Conservation (phyloP, 345 rosid species). For the Arabis hirsuta region DNA sequence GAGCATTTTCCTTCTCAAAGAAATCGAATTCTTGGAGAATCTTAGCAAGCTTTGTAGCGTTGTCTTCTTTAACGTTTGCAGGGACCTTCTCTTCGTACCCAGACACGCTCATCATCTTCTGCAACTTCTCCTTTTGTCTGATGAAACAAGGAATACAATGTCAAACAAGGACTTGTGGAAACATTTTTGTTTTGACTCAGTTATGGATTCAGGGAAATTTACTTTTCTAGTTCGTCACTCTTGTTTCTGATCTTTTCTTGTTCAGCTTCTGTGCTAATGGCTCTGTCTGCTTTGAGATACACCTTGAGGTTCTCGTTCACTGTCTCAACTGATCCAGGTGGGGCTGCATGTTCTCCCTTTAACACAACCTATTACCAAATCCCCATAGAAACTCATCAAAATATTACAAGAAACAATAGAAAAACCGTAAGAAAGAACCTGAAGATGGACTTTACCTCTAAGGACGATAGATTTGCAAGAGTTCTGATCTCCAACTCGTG, state of each 20-base stretch:
- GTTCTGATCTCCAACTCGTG: slow-evolving; percentile 78
- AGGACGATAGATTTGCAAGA: slow-evolving; percentile 76
- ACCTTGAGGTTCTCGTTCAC: slow-evolving; percentile 83
- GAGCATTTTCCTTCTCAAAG: slow-evolving; percentile 58
- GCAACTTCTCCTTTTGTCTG: slow-evolving; percentile 87
- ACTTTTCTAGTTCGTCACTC: slow-evolving; percentile 74
- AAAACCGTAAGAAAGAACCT: not conserved
- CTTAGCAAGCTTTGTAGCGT: slow-evolving; percentile 59
- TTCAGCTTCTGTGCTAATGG: slow-evolving; percentile 64
- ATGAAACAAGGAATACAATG: slow-evolving; percentile 9
- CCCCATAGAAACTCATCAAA: slow-evolving; percentile 6
- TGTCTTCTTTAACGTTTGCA: slow-evolving; percentile 62
- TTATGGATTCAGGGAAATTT: slow-evolving; percentile 31
- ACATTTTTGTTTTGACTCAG: not conserved
- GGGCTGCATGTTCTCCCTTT: slow-evolving; percentile 69
- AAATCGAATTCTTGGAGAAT: slow-evolving; percentile 71
- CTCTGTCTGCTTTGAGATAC: slow-evolving; percentile 77
- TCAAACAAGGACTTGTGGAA: not conserved
- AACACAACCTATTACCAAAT: slow-evolving; percentile 58
- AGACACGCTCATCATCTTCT: slow-evolving; percentile 61
- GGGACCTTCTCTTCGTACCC: slow-evolving; percentile 86
- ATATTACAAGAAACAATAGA: not conserved
- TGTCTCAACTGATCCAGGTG: slow-evolving; percentile 73
- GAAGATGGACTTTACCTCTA: slow-evolving; percentile 53
- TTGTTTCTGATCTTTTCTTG: slow-evolving; percentile 67